These are phyloP conservation scores for Citrullus colocynthis DNA, from an alignment of 306 rosid species.

Conservation along the genomic window DNA sequence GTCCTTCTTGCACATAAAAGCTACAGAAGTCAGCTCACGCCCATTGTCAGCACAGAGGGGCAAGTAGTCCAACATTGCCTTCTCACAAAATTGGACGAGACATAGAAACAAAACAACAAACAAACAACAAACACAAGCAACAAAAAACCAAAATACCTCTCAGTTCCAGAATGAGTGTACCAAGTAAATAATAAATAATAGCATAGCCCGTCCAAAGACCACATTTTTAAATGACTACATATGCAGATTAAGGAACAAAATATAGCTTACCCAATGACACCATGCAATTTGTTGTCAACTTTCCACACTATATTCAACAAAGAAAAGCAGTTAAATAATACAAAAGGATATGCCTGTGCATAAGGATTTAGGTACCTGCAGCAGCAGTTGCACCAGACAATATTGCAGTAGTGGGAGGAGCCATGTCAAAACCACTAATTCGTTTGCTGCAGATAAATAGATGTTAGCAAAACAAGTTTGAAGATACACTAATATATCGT, in stretches of 20 bases:
- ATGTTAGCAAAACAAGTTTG: slow-evolving; percentile 22
- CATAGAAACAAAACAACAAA: slow-evolving; percentile 88
- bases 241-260: slow-evolving; percentile 41
- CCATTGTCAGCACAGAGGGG: slow-evolving; percentile 99
- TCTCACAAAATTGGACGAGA: slow-evolving; percentile 87
- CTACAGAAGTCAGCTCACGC: slow-evolving; percentile 99
- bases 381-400: slow-evolving; percentile 44
- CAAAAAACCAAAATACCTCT: slow-evolving; percentile 81
- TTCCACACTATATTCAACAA: slow-evolving; percentile 82
- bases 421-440: slow-evolving; percentile 98
- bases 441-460: slow-evolving; percentile 64
- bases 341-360: slow-evolving; percentile 15
- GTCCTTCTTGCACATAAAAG: slow-evolving; percentile 96
- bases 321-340: slow-evolving; percentile 57
- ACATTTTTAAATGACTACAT: slow-evolving; percentile 33
- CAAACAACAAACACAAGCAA: slow-evolving; percentile 98
- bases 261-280: slow-evolving; percentile 86
- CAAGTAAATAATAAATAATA: slow-evolving; percentile 41
- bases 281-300: slow-evolving; percentile 82
- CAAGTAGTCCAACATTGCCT: slow-evolving; percentile 99
- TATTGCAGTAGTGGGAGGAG: slow-evolving; percentile 87
- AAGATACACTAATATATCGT: neutral
- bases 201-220: slow-evolving; percentile 42
- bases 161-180: slow-evolving; percentile 87
- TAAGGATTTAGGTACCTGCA: slow-evolving; percentile 52